Percentiles rank a stretch among this genome's conserved stretches.
Conservation (phyloP, 306 rosid species). For the Casuarina glauca region DNA sequence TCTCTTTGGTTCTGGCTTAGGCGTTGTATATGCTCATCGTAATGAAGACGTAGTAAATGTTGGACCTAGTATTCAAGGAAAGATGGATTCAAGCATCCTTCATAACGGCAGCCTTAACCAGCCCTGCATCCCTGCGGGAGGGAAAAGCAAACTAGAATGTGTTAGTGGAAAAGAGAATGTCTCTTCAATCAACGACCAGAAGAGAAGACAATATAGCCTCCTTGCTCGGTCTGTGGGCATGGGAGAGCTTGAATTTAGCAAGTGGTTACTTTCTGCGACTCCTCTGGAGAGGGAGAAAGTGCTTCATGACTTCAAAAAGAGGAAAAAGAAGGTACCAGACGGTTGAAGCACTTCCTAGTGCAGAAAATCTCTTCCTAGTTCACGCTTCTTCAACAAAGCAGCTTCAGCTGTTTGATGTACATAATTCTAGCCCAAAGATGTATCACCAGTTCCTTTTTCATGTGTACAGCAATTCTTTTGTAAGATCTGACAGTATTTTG, state of each 20-base stretch:
- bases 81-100: constrained; percentile 24
- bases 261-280: constrained; percentile 76
- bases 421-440: neutral
- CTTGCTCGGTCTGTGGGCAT: constrained; percentile 61
- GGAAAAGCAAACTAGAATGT: constrained; percentile 36
- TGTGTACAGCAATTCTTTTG: neutral
- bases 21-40: constrained; percentile 79
- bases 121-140: constrained; percentile 25
- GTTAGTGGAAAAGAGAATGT: constrained; percentile 29
- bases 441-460: neutral
- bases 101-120: constrained; percentile 27
- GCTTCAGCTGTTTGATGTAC: constrained; percentile 3
- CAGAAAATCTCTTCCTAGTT: neutral
- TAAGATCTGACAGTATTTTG: neutral
- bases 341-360: constrained; percentile 25
- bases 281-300: constrained; percentile 61
- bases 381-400: neutral
- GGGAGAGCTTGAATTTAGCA: constrained; percentile 78
- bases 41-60: constrained; percentile 77
- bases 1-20: constrained; percentile 31
- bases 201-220: constrained; percentile 57
- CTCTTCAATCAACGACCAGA: constrained; percentile 43
- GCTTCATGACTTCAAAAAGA: constrained; percentile 63
- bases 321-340: constrained; percentile 43
- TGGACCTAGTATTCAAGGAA: constrained; percentile 46